Evolutionary conservation across 2,329 filamentous ascomycete genomes (phyloP), one percentile per base, ranked within the genome.

Genomic region (Ophiostoma piceae): DNA sequence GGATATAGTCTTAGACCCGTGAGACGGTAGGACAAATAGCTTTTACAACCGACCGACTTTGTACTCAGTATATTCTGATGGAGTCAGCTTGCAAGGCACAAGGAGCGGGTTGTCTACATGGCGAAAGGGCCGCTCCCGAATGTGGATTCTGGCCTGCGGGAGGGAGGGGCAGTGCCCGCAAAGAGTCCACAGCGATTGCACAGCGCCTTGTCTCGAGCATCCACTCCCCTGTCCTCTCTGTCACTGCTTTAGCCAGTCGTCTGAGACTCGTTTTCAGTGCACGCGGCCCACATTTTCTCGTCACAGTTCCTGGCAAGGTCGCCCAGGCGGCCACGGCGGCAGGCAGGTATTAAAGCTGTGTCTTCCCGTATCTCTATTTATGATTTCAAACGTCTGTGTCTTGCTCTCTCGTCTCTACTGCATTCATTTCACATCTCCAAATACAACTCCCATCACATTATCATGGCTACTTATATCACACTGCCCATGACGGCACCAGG

Each of bases 261-360:
- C 16, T 57, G 14, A 6, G n/a, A 57, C 51, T 57, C n/a, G 51
- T 57, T 57, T 57, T 57, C 51, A 26, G 51, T 57, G 51, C n/a
- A 12, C 11, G 51, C 8, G 51, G 51, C n/a, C 51, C 51, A 57
- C 51, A 29, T 26, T 57, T 12, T 57, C 51, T 57, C 8, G 51
- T 57, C 51, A 57, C 51, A 57, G n/a, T 57, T 26, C 51, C 22
- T 12, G n/a, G 51, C 22, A 12, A 12, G 51, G 51, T 12, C 22
- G 22, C 14, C 51, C 51, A 26, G 51, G 51, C 43, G 43, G 43
- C 43, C 43, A 14, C 51, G 51, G 51, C 51, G 22, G 51, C 51
- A 57, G 51, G 51, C 9, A 26, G 11, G 51, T 57, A 57, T 57
- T 57, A 57, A 57, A 57, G 51, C 51, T 14, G n/a, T 57, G 51